These are phyloP conservation scores for Lactifluus pinguis DNA, from an alignment of 768 basidiomycete genomes.

Conservation along the genomic window DNA sequence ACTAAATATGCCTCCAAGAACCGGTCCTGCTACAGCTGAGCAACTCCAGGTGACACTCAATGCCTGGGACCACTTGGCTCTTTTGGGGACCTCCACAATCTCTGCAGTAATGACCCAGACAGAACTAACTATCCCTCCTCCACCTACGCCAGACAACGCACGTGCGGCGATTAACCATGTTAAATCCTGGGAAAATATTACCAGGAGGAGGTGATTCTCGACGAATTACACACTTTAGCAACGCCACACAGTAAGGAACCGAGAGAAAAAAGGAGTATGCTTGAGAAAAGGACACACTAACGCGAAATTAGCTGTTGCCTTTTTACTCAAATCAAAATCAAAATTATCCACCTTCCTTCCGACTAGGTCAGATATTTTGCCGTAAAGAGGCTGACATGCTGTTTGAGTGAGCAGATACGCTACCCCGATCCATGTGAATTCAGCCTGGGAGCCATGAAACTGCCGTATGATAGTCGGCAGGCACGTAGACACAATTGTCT, in stretches of 20 bases:
- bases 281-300: slow-evolving; percentile 60
- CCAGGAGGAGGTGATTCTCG: slow-evolving; percentile 9
- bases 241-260: slow-evolving; percentile 76
- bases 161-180: slow-evolving; percentile 62
- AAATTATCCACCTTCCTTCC: slow-evolving; percentile 58
- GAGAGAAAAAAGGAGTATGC: slow-evolving; percentile 64
- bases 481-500: slow-evolving; percentile 75
- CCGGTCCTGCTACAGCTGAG: slow-evolving; percentile 74
- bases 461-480: slow-evolving; percentile 73
- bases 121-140: slow-evolving; percentile 75
- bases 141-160: slow-evolving; percentile 66
- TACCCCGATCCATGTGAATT: slow-evolving; percentile 83
- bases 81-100: slow-evolving; percentile 59
- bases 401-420: slow-evolving; percentile 83
- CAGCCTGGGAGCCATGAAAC: slow-evolving; percentile 53
- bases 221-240: slow-evolving; percentile 43
- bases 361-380: slow-evolving; percentile 66
- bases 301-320: slow-evolving; percentile 3
- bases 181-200: slow-evolving; percentile 33
- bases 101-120: slow-evolving; percentile 86
- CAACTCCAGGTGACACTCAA: slow-evolving; percentile 81
- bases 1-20: slow-evolving; percentile 78
- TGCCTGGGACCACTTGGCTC: slow-evolving; percentile 80
- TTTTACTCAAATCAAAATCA: slow-evolving; percentile 6
- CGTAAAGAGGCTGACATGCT: slow-evolving; percentile 77